phyloP scores from a whole-genome alignment of 345 rosid genomes.

The Eucalyptus melliodora region DNA sequence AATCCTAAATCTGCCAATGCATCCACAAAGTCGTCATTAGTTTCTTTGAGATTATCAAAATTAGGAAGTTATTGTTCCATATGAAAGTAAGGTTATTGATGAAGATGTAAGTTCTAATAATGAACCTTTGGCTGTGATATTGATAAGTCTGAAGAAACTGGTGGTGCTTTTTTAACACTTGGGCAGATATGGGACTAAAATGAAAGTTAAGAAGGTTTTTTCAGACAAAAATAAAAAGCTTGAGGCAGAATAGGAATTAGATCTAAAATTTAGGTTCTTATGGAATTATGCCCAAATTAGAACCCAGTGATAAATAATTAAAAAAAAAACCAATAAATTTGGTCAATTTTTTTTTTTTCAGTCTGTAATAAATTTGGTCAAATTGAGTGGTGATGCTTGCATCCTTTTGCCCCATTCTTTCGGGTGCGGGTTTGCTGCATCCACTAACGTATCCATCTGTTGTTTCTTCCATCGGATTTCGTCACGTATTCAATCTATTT shows the following conservation, averaged over 20 bases:
- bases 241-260: neutral
- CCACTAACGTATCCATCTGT: neutral
- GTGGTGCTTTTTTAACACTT: neutral
- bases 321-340: neutral
- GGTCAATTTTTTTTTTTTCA: neutral
- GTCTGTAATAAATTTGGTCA: neutral
- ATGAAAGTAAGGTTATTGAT: neutral
- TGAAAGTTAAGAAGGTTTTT: neutral
- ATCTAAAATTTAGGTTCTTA: neutral
- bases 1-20: accelerated
- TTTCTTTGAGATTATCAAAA: neutral
- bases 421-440: neutral
- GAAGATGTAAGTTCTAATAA: neutral
- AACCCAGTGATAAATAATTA: neutral
- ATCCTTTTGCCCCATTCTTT: neutral
- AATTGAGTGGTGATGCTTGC: neutral
- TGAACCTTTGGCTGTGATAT: neutral
- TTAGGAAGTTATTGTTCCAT: neutral
- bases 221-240: neutral
- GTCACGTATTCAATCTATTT: neutral
- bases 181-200: accelerated
- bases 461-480: neutral
- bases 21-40: accelerated
- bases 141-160: neutral
- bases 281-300: neutral